phyloP scores from a whole-genome alignment of 805 yeast genomes.

The Danielozyma ontarioensis region DNA sequence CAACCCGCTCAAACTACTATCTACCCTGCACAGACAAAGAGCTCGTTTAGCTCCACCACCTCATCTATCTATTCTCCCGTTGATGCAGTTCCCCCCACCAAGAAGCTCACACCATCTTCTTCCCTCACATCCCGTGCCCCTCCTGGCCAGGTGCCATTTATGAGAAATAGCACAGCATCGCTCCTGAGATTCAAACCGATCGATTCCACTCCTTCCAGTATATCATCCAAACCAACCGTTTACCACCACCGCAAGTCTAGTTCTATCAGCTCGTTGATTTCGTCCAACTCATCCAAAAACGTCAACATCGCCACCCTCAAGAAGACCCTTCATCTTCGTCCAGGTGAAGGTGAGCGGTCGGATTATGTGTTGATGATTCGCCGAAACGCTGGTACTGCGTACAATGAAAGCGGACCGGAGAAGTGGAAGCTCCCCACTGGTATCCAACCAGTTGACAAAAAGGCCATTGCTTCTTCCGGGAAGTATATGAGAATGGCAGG shows the following conservation, averaged over 20 bases:
- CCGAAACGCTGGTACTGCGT: slow-evolving; percentile 44
- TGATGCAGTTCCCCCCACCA: background rate
- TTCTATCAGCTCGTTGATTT: slow-evolving; percentile 32
- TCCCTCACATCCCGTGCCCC: background rate
- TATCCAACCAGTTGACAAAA: slow-evolving; percentile 42
- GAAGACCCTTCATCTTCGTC: slow-evolving; percentile 28
- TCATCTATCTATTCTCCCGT: background rate
- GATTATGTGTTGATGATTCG: slow-evolving; percentile 44
- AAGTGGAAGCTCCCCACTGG: slow-evolving; percentile 52
- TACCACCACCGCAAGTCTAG: slow-evolving; percentile 18
- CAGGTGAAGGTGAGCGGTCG: slow-evolving; percentile 49
- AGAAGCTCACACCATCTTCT: background rate
- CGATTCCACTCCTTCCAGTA: background rate
- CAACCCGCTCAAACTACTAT: background rate
- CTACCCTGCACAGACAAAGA: background rate
- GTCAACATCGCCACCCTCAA: slow-evolving; percentile 35
- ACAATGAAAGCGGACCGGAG: slow-evolving; percentile 41
- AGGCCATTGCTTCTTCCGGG: slow-evolving; percentile 17
- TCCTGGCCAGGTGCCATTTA: background rate
- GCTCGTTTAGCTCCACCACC: background rate
- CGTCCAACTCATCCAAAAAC: slow-evolving; percentile 27
- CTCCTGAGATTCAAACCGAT: background rate
- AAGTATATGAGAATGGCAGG: slow-evolving; percentile 23
- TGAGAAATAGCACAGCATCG: background rate
- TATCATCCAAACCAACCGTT: no score